Percentiles rank a stretch among this genome's conserved stretches.
phyloP scores from a whole-genome alignment of 2,329 filamentous ascomycete species.

The Akanthomyces dipterigenus region DNA sequence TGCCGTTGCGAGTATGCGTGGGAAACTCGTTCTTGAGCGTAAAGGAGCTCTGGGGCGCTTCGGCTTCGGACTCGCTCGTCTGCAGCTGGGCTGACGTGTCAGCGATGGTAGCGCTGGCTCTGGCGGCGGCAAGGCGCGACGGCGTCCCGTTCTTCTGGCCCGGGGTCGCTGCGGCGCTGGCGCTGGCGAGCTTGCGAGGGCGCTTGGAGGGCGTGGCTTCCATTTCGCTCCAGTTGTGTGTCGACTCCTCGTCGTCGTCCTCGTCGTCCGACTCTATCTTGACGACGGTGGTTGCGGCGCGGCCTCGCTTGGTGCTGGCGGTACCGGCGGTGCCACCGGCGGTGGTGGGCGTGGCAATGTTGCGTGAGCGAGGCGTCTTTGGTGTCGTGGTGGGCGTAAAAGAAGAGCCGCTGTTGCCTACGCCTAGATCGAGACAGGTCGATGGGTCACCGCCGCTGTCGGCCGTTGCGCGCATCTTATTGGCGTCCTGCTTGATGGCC shows the following conservation, averaged over 20 bases:
- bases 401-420: slow-evolving; percentile 17
- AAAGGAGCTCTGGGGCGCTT: slow-evolving; percentile 2
- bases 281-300: slow-evolving; percentile 15
- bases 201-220: slow-evolving; percentile 34
- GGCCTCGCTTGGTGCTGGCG: slow-evolving; percentile 17
- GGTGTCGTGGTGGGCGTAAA: slow-evolving; percentile 21
- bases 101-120: slow-evolving; percentile 29
- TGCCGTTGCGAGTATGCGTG: neutral
- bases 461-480: slow-evolving; percentile 39
- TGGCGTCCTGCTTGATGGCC: slow-evolving; percentile 45
- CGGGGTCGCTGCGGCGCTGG: slow-evolving; percentile 12
- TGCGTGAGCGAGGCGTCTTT: slow-evolving; percentile 22
- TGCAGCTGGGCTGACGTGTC: slow-evolving; percentile 21
- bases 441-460: slow-evolving; percentile 40
- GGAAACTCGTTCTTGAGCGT: neutral
- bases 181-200: slow-evolving; percentile 19
- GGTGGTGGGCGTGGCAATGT: slow-evolving; percentile 12
- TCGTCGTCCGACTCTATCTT: slow-evolving; percentile 15
- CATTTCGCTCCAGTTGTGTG: slow-evolving; percentile 23
- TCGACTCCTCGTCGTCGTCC: slow-evolving; percentile 22
- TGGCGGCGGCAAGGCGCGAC: slow-evolving; percentile 26
- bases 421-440: slow-evolving; percentile 26
- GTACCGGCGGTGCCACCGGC: slow-evolving; percentile 19
- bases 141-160: slow-evolving; percentile 21
- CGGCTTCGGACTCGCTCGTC: slow-evolving; percentile 21